Evolutionary conservation across 2,329 filamentous ascomycete species (phyloP).

Genomic region (Apiospora aurea): DNA sequence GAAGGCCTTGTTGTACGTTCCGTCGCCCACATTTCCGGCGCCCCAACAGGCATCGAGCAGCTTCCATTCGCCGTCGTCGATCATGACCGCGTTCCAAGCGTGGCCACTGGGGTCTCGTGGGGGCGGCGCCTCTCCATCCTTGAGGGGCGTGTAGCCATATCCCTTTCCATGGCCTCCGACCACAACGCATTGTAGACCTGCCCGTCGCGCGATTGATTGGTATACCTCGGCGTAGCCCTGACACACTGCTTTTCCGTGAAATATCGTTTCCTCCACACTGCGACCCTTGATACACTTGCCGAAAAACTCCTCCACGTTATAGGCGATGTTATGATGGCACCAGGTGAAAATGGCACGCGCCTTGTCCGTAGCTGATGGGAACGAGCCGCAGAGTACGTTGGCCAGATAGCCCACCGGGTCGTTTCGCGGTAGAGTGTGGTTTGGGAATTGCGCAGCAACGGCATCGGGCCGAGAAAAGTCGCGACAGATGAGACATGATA

Average conservation of each 20-base stretch:
- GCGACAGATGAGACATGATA: constrained; percentile 86
- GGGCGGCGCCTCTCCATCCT: constrained; percentile 70
- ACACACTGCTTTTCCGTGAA: constrained; percentile 84
- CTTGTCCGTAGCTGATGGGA: constrained; percentile 86
- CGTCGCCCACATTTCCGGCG: constrained; percentile 70
- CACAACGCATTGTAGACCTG: constrained; percentile 79
- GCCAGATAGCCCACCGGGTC: constrained; percentile 78
- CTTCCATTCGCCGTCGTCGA: constrained; percentile 90
- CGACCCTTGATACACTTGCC: constrained; percentile 70
- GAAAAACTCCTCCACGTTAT: constrained; percentile 84
- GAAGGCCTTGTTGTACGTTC: constrained; percentile 73
- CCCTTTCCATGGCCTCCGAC: constrained; percentile 87
- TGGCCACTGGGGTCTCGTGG: constrained; percentile 70
- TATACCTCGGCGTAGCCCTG: constrained; percentile 90
- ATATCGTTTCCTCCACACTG: constrained; percentile 76
- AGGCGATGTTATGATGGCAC: constrained; percentile 92
- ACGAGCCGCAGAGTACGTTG: constrained; percentile 77
- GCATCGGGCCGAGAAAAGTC: constrained; percentile 85
- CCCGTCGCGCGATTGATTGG: constrained; percentile 76
- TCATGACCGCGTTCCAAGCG: constrained; percentile 92
- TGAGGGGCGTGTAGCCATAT: constrained; percentile 71
- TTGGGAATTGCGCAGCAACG: constrained; percentile 79
- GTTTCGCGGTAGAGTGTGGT: constrained; percentile 69
- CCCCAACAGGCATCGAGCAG: constrained; percentile 94
- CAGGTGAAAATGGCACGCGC: constrained; percentile 92